These are phyloP conservation scores for Picea abies DNA, from an alignment of 83 land plant species.

Conservation along the genomic window DNA sequence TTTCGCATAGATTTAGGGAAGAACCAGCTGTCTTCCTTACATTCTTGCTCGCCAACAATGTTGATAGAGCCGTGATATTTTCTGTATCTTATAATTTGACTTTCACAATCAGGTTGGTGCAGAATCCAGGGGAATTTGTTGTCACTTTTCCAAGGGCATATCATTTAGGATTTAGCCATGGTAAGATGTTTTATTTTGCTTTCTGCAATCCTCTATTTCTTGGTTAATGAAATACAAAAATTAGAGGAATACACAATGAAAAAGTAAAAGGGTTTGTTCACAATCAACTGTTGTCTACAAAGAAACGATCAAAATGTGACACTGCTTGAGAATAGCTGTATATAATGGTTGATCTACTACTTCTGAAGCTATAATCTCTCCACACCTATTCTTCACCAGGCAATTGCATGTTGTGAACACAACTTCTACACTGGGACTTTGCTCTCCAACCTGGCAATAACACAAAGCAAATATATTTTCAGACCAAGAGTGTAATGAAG, in stretches of 20 bases:
- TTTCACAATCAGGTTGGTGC: conserved; percentile 76
- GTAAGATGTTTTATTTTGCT: conserved; percentile 39
- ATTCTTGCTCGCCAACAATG: background rate
- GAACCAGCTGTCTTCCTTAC: background rate
- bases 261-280: background rate
- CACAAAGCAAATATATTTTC: background rate
- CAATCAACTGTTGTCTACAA: background rate
- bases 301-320: background rate
- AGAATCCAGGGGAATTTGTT: conserved; percentile 98
- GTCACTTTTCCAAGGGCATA: conserved; percentile 99
- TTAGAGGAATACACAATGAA: background rate
- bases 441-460: background rate
- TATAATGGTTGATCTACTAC: background rate
- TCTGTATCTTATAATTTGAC: background rate
- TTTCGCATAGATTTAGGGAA: background rate
- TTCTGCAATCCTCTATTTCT: background rate
- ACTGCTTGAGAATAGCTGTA: background rate
- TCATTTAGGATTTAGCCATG: conserved; percentile 98
- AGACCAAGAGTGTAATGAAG: background rate
- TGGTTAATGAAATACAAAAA: background rate
- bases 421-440: no score
- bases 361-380: no score
- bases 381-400: no score
- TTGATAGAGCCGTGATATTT: background rate
- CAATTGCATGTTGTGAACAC: no score